These are phyloP conservation scores for Picochlorum costavermella DNA, from an alignment of 139 green algal species.

Conservation along the genomic window DNA sequence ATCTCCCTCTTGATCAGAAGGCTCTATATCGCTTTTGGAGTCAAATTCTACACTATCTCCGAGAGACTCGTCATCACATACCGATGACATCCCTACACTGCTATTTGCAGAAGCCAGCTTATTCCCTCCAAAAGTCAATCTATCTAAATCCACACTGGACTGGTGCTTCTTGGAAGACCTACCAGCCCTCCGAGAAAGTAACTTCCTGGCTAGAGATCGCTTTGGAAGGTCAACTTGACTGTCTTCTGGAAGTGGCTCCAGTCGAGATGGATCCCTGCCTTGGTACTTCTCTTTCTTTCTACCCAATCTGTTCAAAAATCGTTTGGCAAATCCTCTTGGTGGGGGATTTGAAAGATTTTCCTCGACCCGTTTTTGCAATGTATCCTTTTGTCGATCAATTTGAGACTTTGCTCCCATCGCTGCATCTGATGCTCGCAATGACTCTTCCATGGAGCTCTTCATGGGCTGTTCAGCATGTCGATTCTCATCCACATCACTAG, in stretches of 20 bases:
- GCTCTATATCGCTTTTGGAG: too few species aligned
- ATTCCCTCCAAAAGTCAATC: constrained; percentile 24
- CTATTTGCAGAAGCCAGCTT: neutral
- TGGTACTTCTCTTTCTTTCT: constrained; percentile 40
- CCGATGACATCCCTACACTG: neutral
- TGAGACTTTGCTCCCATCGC: neutral
- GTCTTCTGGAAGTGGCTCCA: constrained; percentile 18
- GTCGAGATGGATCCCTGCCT: constrained; percentile 8
- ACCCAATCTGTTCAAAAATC: constrained; percentile 35
- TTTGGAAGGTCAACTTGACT: neutral
- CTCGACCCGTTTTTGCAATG: neutral
- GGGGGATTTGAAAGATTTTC: neutral
- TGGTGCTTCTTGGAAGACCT: constrained; percentile 4
- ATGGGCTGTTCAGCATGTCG: too few species aligned
- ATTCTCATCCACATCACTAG: too few species aligned
- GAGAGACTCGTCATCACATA: neutral
- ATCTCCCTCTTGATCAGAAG: constrained; percentile 16
- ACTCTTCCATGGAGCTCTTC: too few species aligned
- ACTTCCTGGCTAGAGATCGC: constrained; percentile 20
- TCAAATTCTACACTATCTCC: too few species aligned
- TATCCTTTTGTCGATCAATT: neutral
- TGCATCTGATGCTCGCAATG: too few species aligned
- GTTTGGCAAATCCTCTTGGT: constrained; percentile 29
- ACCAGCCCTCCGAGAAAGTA: constrained; percentile 9
- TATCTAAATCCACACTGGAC: constrained; percentile 4